Base-by-base conservation (phyloP, 352 stramenopile species). In the Halophytophthora polymorphica region DNA sequence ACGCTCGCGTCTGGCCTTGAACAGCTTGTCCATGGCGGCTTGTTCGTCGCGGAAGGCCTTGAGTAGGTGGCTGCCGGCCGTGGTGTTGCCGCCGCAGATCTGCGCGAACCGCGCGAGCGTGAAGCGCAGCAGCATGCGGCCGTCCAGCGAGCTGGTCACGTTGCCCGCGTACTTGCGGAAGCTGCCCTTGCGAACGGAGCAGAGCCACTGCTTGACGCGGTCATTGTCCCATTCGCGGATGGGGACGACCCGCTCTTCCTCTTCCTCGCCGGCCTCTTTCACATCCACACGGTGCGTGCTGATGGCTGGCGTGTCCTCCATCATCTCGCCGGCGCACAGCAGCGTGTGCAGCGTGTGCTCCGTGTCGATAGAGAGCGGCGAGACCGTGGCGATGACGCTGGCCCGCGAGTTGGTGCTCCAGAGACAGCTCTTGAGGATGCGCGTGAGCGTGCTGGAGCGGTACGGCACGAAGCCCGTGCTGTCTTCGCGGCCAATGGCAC, bases 261-360 rank as follows among this genome's bases (percentile, higher is more conserved):
- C 46, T 21, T 43, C 50, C 37, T 77, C 71, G 29, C 63, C 67
- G 10, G 55, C 55, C 50, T 80, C 64, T 25, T 81, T 72, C 10
- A 86, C 74, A 23, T 88, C 72, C 5, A 77, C 68, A 28, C 54
- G 45, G 21, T 89, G 59, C 0, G 77, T 82, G 49, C 65, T 79
- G 37, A 88, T 66, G 2, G 65, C 57, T 11, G 74, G 71, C 2
- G 57, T 40, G 18, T 89, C 77, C 46, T 80, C 78, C 2, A 93
- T 54, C 68, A 93, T 88, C 23, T 87, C 70, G 15, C 69, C 73
- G 3, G 77, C 75, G 45, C 78, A 91, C 23, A 83, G 63, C 21
- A 96, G 51, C 2, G 86, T 90, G 40, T 92, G 79, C 10, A 86
- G 50, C 33, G 77, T 91, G 49, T 96, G 86, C 46, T 89, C 77